These are phyloP conservation scores for Aspergillus kassunensis DNA, from an alignment of 495 filamentous ascomycete species.

Conservation along the genomic window DNA sequence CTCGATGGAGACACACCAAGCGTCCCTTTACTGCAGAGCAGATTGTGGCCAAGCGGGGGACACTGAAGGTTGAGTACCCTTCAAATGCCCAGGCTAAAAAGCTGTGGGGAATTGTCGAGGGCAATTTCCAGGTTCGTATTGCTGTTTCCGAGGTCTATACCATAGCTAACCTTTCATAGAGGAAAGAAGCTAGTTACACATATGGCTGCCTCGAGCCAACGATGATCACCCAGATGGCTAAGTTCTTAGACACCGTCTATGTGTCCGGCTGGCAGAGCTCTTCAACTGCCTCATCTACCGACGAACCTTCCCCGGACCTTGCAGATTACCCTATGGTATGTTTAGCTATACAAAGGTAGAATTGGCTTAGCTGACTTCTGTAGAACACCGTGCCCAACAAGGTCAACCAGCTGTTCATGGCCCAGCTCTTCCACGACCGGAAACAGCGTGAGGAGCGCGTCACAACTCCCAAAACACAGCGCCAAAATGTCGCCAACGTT, in stretches of 20 bases:
- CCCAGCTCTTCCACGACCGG: conserved; percentile 98
- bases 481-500: conserved; percentile 70
- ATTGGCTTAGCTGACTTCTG: not conserved
- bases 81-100: conserved; percentile 89
- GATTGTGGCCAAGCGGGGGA: conserved; percentile 92
- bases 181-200: conserved; percentile 80
- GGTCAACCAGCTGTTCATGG: conserved; percentile 93
- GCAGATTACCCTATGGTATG: conserved; percentile 95
- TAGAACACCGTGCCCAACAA: conserved; percentile 98
- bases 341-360: conserved; percentile 1
- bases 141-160: not conserved
- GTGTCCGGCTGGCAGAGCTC: conserved; percentile 99
- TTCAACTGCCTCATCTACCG: conserved; percentile 86
- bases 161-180: conserved; percentile 43
- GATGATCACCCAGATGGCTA: conserved; percentile 98
- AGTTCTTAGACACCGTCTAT: conserved; percentile 97
- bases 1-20: conserved; percentile 89
- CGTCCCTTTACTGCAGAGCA: conserved; percentile 93
- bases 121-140: conserved; percentile 67
- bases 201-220: conserved; percentile 97
- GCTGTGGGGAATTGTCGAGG: conserved; percentile 85
- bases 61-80: conserved; percentile 85
- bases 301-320: conserved; percentile 96
- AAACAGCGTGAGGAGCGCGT: conserved; percentile 96
- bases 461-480: conserved; percentile 67